Percentiles rank a stretch among this genome's conserved stretches.
These are phyloP conservation scores for Blastobotrys peoriensis DNA, from an alignment of 805 yeast species.

Conservation along the genomic window DNA sequence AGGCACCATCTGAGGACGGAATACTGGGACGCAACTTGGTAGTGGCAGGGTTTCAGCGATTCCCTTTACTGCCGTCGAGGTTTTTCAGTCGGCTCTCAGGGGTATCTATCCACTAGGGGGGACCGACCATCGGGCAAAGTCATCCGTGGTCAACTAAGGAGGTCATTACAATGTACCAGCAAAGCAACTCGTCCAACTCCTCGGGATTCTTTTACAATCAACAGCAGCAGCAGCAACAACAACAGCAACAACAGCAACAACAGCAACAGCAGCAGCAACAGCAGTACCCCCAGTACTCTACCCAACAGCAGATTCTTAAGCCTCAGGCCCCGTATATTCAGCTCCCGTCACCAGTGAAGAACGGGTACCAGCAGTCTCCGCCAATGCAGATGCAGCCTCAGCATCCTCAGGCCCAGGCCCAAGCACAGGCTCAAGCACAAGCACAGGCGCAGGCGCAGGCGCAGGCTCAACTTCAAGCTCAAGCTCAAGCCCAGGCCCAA, in stretches of 20 bases:
- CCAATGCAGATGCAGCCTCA: neutral
- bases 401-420: neutral
- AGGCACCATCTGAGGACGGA: no score
- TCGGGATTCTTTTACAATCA: constrained; percentile 7
- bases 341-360: neutral
- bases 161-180: constrained; percentile 5
- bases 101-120: no score
- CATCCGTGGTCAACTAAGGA: no score
- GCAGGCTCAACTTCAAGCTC: constrained; percentile 4
- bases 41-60: no score
- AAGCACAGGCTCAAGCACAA: neutral
- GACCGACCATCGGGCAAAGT: no score
- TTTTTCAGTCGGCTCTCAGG: no score
- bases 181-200: constrained; percentile 4
- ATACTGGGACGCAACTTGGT: no score
- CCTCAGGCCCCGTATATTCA: neutral
- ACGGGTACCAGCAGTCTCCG: neutral
- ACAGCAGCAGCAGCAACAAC: constrained; percentile 1
- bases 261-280: neutral
- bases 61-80: no score
- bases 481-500: constrained; percentile 1
- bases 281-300: neutral
- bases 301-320: neutral
- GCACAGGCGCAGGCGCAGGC: neutral
- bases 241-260: neutral